A percentile compares a stretch with the other conserved stretches of the same genome.
These are phyloP conservation scores for Arachnomyces sp. DNA, from an alignment of 2,329 filamentous ascomycete species.

Conservation along the genomic window DNA sequence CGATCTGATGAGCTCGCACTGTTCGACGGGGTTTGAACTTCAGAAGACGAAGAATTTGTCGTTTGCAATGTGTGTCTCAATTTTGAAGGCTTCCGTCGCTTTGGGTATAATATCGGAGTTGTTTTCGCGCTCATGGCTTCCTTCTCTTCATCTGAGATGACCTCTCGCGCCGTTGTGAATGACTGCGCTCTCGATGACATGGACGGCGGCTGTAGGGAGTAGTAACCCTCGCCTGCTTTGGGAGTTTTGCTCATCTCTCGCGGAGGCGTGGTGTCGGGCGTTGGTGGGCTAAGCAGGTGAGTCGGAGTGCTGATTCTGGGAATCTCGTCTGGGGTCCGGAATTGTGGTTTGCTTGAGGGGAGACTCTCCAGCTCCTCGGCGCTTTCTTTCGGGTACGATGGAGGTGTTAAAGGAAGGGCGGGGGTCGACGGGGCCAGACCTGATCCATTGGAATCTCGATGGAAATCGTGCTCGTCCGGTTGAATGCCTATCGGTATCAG, in stretches of 20 bases:
- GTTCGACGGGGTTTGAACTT: conserved; percentile 24
- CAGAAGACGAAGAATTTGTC: conserved; percentile 12
- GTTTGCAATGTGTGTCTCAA: conserved; percentile 12
- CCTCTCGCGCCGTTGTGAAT: conserved; percentile 64
- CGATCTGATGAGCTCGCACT: conserved; percentile 35
- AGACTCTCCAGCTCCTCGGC: conserved; percentile 18
- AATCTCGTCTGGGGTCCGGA: neutral
- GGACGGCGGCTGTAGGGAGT: conserved; percentile 45
- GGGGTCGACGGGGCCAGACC: conserved; percentile 13
- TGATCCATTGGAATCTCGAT: conserved; percentile 6
- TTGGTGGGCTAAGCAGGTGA: conserved; percentile 61
- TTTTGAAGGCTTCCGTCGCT: conserved; percentile 10
- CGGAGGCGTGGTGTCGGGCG: conserved; percentile 68
- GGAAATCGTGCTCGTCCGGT: conserved; percentile 18
- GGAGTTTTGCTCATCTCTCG: conserved; percentile 22
- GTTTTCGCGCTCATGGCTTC: conserved; percentile 21
- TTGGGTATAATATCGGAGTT: conserved; percentile 14
- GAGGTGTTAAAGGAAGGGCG: conserved; percentile 32
- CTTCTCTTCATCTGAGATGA: conserved; percentile 55
- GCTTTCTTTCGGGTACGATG: conserved; percentile 22
- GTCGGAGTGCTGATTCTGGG: conserved; percentile 48
- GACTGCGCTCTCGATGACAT: conserved; percentile 58
- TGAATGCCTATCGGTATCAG: conserved; percentile 18
- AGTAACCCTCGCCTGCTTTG: no score
- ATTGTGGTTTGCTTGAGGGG: conserved; percentile 5